A percentile compares a stretch with the other conserved stretches of the same genome.
Conservation (phyloP, 495 filamentous ascomycete species). For the Penicillium flavigenum region DNA sequence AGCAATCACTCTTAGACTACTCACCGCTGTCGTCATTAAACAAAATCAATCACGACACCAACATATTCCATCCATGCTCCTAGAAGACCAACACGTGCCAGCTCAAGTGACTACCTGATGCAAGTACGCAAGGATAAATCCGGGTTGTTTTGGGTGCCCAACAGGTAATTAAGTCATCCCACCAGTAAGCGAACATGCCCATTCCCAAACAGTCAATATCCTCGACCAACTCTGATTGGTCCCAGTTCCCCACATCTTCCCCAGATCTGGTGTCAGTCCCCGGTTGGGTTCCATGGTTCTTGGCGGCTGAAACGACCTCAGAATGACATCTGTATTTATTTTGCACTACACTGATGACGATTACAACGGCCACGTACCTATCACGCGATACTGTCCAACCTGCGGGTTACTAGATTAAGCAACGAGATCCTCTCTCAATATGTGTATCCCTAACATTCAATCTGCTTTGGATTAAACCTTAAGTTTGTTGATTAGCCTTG, state of each 20-base stretch:
- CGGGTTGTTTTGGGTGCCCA: not conserved
- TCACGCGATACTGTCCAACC: not conserved
- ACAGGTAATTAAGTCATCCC: not conserved
- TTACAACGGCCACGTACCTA: not conserved
- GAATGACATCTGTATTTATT: slow-evolving; percentile 3
- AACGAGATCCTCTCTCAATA: not conserved
- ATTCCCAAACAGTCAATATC: not conserved
- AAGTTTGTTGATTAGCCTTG: not conserved
- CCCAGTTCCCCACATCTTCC: not conserved
- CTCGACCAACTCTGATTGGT: not conserved
- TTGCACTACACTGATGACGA: slow-evolving; percentile 1
- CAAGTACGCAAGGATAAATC: not conserved
- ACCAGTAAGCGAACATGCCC: not conserved
- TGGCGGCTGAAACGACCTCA: not conserved
- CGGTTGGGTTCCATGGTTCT: not conserved
- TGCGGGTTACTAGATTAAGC: slow-evolving; percentile 1
- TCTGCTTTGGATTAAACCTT: not conserved
- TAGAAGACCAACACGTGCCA: not conserved
- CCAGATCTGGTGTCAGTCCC: not conserved
- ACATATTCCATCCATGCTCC: not conserved
- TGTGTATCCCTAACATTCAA: not conserved
- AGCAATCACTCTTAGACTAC: not conserved
- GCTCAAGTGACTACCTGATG: not conserved
- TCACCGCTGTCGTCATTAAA: not conserved
- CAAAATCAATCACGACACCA: not conserved